Base-by-base conservation (phyloP, 1,139 yeast species). In the Blastobotrys serpentis region DNA sequence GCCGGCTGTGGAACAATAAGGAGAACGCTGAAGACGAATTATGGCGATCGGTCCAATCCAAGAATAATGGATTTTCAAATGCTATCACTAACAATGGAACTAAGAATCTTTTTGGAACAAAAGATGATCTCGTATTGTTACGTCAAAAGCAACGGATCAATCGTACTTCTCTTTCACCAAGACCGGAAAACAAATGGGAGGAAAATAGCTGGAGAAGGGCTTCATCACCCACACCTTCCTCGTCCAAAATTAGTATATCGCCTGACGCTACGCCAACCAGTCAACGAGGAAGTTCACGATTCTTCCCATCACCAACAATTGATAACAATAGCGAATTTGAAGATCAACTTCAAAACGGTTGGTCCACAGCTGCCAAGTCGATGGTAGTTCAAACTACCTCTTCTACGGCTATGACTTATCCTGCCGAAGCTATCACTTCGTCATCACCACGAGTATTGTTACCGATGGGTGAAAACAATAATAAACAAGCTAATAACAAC, bases 291-390 rank as follows among this genome's bases (percentile, higher is more conserved):
- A 36, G 23, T n/a, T 50, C 52, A n/a, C 16, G 49, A 16, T 50
- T 50, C 42, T 50, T 50, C 47, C 52, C 52, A 21, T 47, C 52
- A 14, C 52, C 49, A 21, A 40, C 44, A 29, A 23, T 47, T 19
- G 52, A 44, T 6, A 38, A 21, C 21, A 10, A 33, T 16, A 17
- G n/a, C 14, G 21, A 18, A n/a, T n/a, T n/a, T n/a, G n/a, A n/a
- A n/a, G n/a, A n/a, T n/a, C n/a, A n/a, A n/a, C 26, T 23, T 10
- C 26, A 23, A 23, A 23, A 6, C 26, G 26, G 10, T 23, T 23
- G 8, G 6, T 6, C 26, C 6, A 23, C 10, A 10, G 10, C 26
- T 10, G 26, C 26, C 18, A 14, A 16, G 16, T 18, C 37, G 16
- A 11, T 18, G 16, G 18, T 10, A 17, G 4, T 18, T 13, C 3